Conservation (phyloP, 2,329 filamentous ascomycete species). For the Chaetomium strumarium region DNA sequence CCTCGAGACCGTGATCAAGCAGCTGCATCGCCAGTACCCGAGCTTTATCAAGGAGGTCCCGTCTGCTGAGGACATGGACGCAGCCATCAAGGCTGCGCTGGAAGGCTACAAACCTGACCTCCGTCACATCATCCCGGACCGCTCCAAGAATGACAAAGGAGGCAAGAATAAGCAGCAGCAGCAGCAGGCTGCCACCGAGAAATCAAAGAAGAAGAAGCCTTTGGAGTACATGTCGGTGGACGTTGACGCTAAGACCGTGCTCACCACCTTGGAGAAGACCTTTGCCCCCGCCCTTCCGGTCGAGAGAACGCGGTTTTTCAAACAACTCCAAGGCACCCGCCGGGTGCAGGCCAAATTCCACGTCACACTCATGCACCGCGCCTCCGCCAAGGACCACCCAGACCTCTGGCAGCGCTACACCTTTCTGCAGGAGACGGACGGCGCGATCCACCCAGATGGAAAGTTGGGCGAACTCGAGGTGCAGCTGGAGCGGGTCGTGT, state of each 20-base stretch:
- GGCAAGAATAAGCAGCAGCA: conserved; percentile 29
- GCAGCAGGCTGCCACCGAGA: conserved; percentile 30
- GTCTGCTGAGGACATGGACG: conserved; percentile 66
- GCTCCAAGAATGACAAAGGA: conserved; percentile 39
- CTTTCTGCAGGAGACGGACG: conserved; percentile 48
- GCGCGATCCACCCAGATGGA: conserved; percentile 35
- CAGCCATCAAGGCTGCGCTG: conserved; percentile 69
- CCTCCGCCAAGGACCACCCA: conserved; percentile 52
- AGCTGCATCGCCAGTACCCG: conserved; percentile 72
- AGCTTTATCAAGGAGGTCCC: conserved; percentile 68
- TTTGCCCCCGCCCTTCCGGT: conserved; percentile 52
- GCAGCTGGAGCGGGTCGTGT: conserved; percentile 68
- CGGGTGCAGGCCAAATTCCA: conserved; percentile 85
- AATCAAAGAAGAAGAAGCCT: conserved; percentile 38
- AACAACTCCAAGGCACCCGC: conserved; percentile 63
- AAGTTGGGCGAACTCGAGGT: conserved; percentile 60
- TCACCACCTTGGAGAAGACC: conserved; percentile 57
- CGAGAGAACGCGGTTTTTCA: conserved; percentile 62
- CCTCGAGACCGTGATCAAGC: conserved; percentile 68
- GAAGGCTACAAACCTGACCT: conserved; percentile 71
- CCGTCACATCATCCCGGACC: conserved; percentile 66
- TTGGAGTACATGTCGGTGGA: conserved; percentile 54
- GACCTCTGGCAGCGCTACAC: conserved; percentile 72
- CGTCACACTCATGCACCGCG: conserved; percentile 86
- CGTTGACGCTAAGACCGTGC: conserved; percentile 39